Conservation (phyloP, 2,329 filamentous ascomycete genomes). For the Anisogramma anomala region DNA sequence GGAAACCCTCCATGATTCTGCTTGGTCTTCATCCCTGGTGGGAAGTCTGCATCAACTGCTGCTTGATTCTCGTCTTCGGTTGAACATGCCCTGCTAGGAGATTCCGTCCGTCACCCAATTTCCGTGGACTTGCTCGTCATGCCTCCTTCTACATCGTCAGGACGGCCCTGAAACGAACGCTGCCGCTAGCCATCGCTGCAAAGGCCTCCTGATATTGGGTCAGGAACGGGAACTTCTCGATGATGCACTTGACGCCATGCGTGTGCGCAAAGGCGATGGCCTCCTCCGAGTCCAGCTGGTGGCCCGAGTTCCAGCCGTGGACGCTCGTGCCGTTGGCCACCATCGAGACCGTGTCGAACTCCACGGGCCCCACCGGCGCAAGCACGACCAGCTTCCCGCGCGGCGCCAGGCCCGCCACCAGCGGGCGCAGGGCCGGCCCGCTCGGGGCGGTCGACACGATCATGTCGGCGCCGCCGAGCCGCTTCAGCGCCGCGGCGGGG, state of each 20-base stretch:
- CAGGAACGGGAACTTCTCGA: conserved; percentile 48
- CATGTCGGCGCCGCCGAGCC: conserved; percentile 48
- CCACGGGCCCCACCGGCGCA: conserved; percentile 35
- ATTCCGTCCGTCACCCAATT: neutral
- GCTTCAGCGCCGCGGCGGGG: conserved; percentile 34
- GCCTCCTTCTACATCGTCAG: conserved; percentile 6
- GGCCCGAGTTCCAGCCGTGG: conserved; percentile 49
- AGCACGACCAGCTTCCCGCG: conserved; percentile 47
- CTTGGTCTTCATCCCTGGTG: no score
- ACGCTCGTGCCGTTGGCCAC: conserved; percentile 44
- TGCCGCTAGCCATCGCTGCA: conserved; percentile 10
- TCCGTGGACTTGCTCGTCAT: neutral
- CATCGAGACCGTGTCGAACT: conserved; percentile 31
- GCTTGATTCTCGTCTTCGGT: no score
- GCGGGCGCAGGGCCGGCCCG: conserved; percentile 38
- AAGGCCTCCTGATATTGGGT: conserved; percentile 33
- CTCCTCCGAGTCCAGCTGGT: conserved; percentile 49
- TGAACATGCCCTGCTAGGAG: no score
- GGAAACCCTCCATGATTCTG: no score
- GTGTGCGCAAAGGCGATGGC: conserved; percentile 51
- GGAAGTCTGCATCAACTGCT: no score
- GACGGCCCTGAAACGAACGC: conserved; percentile 12
- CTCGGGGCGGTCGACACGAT: conserved; percentile 54
- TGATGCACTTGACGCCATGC: conserved; percentile 51
- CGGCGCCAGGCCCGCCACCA: conserved; percentile 40